phyloP scores from a whole-genome alignment of 441 rosid genomes.

The Arabidopsis hybrid region DNA sequence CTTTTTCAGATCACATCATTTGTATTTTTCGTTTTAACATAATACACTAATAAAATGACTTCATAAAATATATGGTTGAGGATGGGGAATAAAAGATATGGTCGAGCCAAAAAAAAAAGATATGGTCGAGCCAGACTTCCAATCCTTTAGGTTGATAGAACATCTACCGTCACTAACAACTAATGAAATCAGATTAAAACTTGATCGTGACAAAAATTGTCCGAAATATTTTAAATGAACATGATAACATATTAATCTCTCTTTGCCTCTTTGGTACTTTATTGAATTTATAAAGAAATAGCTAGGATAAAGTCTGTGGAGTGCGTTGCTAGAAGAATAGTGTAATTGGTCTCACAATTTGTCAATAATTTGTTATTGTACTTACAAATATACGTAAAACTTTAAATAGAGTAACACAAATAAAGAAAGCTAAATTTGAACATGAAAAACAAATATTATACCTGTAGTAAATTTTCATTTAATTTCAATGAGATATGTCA shows the following conservation, averaged over 20 bases:
- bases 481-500: no score
- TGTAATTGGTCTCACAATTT: background rate
- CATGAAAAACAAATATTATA: no score
- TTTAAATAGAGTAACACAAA: no score
- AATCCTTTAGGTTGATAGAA: background rate
- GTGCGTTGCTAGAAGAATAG: background rate
- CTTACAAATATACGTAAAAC: no score
- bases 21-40: background rate
- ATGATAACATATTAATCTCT: background rate
- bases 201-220: background rate
- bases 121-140: slow-evolving; percentile 23
- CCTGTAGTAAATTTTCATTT: no score
- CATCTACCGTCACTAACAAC: slow-evolving; percentile 4
- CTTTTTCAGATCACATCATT: slow-evolving; percentile 38
- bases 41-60: slow-evolving; percentile 10
- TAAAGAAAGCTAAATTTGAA: no score
- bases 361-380: background rate
- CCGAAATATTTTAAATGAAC: background rate
- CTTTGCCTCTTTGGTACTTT: background rate
- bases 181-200: background rate
- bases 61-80: slow-evolving; percentile 9
- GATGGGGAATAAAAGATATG: slow-evolving; percentile 5
- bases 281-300: background rate
- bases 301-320: background rate
- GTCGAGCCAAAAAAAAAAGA: no score